phyloP scores from a whole-genome alignment of 139 green algal genomes.

The Limnomonas spitsbergensis region DNA sequence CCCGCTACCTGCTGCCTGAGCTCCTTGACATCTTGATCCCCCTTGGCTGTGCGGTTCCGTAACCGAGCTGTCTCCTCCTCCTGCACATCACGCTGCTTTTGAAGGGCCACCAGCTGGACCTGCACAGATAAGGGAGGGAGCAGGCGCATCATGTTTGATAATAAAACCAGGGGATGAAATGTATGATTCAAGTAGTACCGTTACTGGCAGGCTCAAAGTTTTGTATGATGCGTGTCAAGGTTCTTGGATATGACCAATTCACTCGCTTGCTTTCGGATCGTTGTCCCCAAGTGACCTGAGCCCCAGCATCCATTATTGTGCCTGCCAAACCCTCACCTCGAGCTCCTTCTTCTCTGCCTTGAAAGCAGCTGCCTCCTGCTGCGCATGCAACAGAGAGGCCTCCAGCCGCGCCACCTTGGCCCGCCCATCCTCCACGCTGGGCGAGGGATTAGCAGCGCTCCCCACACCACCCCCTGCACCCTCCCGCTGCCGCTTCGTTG shows the following conservation, averaged over 20 bases:
- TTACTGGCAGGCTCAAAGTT: too few relatives aligned
- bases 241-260: too few relatives aligned
- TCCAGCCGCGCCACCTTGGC: not conserved
- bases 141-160: constrained; percentile 1
- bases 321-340: too few relatives aligned
- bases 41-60: not conserved
- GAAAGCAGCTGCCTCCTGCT: not conserved
- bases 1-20: not conserved
- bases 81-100: not conserved
- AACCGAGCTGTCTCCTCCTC: not conserved
- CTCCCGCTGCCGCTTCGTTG: too few relatives aligned
- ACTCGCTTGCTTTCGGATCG: too few relatives aligned
- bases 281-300: too few relatives aligned
- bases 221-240: too few relatives aligned
- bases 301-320: too few relatives aligned
- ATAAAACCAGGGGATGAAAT: too few relatives aligned
- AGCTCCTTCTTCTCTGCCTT: not conserved
- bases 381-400: not conserved
- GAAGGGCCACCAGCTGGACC: not conserved
- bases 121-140: not conserved
- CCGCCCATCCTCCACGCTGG: not conserved
- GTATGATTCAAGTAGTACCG: too few relatives aligned
- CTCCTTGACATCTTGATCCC: not conserved
- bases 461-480: not conserved
- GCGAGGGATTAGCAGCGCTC: too few relatives aligned